These are phyloP conservation scores for Citrullus amarus DNA, from an alignment of 306 rosid species.

Conservation along the genomic window DNA sequence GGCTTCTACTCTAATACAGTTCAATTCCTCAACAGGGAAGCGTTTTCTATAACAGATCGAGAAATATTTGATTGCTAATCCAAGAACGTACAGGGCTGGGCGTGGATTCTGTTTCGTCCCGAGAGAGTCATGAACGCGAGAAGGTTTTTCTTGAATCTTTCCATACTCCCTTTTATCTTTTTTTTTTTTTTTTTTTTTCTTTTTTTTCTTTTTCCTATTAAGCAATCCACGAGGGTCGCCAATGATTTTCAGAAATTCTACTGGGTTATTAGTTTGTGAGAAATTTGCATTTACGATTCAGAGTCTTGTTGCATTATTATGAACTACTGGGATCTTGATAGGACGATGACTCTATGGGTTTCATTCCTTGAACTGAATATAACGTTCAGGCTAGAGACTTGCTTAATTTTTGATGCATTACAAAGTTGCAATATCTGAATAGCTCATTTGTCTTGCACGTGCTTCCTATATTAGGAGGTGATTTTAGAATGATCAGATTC, in stretches of 20 bases:
- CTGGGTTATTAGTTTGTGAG: neutral
- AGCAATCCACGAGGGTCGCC: neutral
- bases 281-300: neutral
- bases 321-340: neutral
- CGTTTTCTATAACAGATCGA: neutral
- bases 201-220: neutral
- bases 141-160: conserved; percentile 22
- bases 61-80: neutral
- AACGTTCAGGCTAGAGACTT: neutral
- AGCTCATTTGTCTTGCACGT: neutral
- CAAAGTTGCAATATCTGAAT: neutral
- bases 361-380: neutral
- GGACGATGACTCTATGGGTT: neutral
- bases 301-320: neutral
- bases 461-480: neutral
- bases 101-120: neutral
- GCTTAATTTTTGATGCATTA: neutral
- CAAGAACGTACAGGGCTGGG: neutral
- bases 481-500: neutral
- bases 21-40: neutral
- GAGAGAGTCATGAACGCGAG: conserved; percentile 33
- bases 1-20: neutral
- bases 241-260: neutral
- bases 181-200: neutral
- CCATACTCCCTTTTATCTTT: conserved; percentile 1